A percentile compares a stretch with the other conserved stretches of the same genome.
These are phyloP conservation scores for Pestalotiopsis fici DNA, from an alignment of 2,329 filamentous ascomycete species.

Conservation along the genomic window DNA sequence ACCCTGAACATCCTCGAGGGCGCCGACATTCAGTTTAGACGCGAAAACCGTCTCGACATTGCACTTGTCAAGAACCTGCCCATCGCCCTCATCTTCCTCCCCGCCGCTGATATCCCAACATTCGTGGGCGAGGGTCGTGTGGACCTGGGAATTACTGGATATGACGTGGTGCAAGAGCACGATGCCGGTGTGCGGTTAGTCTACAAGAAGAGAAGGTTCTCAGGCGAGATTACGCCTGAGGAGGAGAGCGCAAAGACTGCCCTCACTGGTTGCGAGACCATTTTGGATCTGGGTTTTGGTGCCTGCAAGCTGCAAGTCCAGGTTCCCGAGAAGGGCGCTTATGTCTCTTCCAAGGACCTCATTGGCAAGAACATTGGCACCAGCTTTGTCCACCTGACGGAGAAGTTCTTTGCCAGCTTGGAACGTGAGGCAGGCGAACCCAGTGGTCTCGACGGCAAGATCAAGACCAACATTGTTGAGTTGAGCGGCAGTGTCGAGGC, in stretches of 20 bases:
- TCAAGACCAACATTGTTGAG: conserved; percentile 89
- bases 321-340: conserved; percentile 81
- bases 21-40: conserved; percentile 93
- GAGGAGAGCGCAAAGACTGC: conserved; percentile 44
- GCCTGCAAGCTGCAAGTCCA: conserved; percentile 95
- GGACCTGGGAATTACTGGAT: conserved; percentile 91
- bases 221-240: conserved; percentile 42
- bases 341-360: conserved; percentile 71
- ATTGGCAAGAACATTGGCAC: conserved; percentile 93
- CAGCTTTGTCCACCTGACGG: conserved; percentile 85
- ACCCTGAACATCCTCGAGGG: conserved; percentile 89
- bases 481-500: conserved; percentile 96
- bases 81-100: conserved; percentile 94
- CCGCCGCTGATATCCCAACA: conserved; percentile 94
- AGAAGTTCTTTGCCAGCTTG: conserved; percentile 80
- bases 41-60: conserved; percentile 94
- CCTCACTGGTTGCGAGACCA: conserved; percentile 72
- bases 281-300: conserved; percentile 90
- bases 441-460: conserved; percentile 44
- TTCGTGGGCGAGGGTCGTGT: conserved; percentile 95
- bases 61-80: conserved; percentile 96
- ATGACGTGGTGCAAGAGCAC: conserved; percentile 90
- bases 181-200: conserved; percentile 62
- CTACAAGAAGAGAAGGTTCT: conserved; percentile 48
- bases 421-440: conserved; percentile 56